These are phyloP conservation scores for Furcasterigmium furcatum DNA, from an alignment of 2,329 filamentous ascomycete genomes.

Conservation along the genomic window DNA sequence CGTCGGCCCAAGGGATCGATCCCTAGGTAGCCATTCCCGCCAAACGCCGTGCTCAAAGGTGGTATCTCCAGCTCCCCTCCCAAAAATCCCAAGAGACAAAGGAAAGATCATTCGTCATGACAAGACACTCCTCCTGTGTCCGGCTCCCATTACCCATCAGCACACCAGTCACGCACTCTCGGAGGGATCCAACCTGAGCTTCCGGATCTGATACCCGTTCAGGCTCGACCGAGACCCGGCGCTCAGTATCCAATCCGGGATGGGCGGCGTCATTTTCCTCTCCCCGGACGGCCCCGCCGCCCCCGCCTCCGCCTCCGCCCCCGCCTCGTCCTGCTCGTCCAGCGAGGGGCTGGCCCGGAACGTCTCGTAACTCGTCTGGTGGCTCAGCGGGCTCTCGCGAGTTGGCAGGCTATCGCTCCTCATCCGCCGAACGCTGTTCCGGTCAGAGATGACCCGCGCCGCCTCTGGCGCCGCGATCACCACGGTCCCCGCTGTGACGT, in stretches of 20 bases:
- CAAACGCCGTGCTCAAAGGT: background rate
- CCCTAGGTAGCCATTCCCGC: no score
- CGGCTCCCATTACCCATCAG: no score
- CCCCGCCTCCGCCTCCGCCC: no score
- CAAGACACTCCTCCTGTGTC: background rate
- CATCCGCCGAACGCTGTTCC: constrained; percentile 48
- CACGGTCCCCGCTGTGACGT: constrained; percentile 65
- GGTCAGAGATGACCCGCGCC: constrained; percentile 59
- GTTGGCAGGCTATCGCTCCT: constrained; percentile 52
- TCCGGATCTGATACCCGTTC: constrained; percentile 40
- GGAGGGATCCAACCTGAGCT: constrained; percentile 16
- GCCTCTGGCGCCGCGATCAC: constrained; percentile 69
- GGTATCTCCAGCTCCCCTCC: background rate
- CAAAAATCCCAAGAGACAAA: background rate
- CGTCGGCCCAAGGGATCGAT: no score
- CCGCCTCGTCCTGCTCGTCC: constrained; percentile 18
- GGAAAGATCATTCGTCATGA: background rate
- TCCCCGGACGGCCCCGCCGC: constrained; percentile 24
- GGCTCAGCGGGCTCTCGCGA: constrained; percentile 44
- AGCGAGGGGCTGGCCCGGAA: constrained; percentile 21
- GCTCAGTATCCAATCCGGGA: constrained; percentile 58
- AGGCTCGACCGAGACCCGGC: constrained; percentile 49
- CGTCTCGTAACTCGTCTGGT: constrained; percentile 47
- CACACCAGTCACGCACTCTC: no score
- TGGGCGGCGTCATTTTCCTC: constrained; percentile 54